These are phyloP conservation scores for Gossypioides kirkii DNA, from an alignment of 345 rosid species.

Conservation along the genomic window DNA sequence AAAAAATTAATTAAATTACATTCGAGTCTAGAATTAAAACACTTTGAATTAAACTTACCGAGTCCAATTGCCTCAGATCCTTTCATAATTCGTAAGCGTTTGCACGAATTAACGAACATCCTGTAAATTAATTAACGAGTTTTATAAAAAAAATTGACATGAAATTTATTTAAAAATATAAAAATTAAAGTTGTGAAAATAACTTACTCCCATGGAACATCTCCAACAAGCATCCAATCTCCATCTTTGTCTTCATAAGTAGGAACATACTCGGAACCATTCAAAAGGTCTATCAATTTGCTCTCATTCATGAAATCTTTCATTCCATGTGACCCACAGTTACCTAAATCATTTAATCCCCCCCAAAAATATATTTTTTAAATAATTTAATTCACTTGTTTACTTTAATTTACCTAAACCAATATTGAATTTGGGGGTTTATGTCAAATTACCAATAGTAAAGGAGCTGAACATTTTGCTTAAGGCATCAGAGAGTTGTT, in stretches of 20 bases:
- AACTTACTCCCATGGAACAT: conserved; percentile 90
- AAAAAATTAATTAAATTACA: too few relatives aligned
- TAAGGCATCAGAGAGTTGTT: conserved; percentile 63
- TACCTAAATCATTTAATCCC: conserved; percentile 32
- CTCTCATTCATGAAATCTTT: conserved; percentile 81
- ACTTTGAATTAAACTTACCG: conserved; percentile 25
- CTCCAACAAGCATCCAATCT: conserved; percentile 93
- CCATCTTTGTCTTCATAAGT: conserved; percentile 86
- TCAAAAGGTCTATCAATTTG: conserved; percentile 67
- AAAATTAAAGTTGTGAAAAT: background rate
- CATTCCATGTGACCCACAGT: conserved; percentile 68
- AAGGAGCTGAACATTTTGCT: conserved; percentile 85
- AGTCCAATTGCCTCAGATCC: conserved; percentile 89
- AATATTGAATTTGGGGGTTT: background rate
- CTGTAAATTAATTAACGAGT: conserved; percentile 19
- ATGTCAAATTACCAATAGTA: conserved; percentile 45
- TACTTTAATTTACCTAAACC: background rate
- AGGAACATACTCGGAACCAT: conserved; percentile 78
- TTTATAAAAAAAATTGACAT: background rate
- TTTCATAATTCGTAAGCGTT: conserved; percentile 67
- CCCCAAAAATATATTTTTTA: background rate
- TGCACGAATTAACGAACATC: conserved; percentile 79
- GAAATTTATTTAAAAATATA: background rate
- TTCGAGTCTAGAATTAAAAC: too few relatives aligned
- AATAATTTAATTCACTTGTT: too few relatives aligned